Evolutionary conservation across 73 alveolate species (phyloP).

Genomic region (Tetrahymena thermophila): DNA sequence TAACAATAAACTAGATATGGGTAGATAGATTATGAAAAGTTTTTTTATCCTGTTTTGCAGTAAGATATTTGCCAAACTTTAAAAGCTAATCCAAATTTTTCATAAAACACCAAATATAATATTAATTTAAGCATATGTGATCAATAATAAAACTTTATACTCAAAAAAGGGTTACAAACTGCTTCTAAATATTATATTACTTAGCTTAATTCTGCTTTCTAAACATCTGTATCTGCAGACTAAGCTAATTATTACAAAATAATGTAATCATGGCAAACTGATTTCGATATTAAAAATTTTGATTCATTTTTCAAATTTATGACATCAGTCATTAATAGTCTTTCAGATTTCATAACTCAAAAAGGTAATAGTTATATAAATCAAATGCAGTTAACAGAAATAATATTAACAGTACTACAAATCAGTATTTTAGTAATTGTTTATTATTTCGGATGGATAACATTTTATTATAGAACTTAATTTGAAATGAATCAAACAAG

Average conservation of each 20-base stretch:
- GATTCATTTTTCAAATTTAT: not conserved
- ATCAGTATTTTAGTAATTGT: not conserved
- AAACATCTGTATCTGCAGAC: not conserved
- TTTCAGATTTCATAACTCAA: not conserved
- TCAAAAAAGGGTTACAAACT: not conserved
- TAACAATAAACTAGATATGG: not conserved
- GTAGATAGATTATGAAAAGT: not conserved
- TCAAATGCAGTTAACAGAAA: not conserved
- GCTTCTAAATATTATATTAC: not conserved
- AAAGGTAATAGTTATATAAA: not conserved
- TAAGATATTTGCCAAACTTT: not conserved
- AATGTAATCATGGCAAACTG: not conserved
- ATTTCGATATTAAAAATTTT: not conserved
- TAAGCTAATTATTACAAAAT: not conserved
- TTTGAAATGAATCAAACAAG: not conserved
- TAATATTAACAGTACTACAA: not conserved
- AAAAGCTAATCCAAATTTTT: not conserved
- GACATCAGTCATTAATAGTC: not conserved
- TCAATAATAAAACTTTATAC: not conserved
- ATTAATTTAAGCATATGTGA: not conserved
- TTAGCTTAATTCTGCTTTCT: not conserved
- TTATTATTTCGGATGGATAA: not conserved
- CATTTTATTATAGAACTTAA: not conserved
- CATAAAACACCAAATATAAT: not conserved
- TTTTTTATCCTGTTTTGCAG: not conserved